Evolutionary conservation across 495 filamentous ascomycete genomes (phyloP), one percentile per base, ranked within the genome.

Genomic region (Lasiosphaeria ovina): DNA sequence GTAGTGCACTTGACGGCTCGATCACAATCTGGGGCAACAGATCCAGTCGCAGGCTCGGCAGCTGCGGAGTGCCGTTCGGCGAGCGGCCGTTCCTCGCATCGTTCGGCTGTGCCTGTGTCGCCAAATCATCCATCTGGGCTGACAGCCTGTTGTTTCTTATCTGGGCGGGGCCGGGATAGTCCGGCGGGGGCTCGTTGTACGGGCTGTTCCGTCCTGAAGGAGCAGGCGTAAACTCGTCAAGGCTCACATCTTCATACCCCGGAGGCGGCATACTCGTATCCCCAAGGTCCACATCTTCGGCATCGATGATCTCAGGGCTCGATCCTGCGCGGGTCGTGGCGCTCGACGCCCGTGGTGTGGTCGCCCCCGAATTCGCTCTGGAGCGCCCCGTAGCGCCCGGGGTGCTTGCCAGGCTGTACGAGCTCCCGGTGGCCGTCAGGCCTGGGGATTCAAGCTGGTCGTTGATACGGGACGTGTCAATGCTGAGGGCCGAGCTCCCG

Each of bases 161-260:
- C 49, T 64, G 58, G 4, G 68, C 51, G 0, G 73, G 76, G 12
- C 76, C 76, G 1, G 75, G 71, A 62, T 84, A 84, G 34, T 74
- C 72, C 16, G 81, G 81, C 32, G 81, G 81, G 14, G 81, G 77
- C 31, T 78, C 81, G 34, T 59, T 53, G 56, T 73, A 72, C 11
- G 71, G 68, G 53, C 66, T 72, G 50, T 71, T 72, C 34, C 64
- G 61, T 1, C 69, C 65, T 10, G 75, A 77, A 48, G 71, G 66
- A 51, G 49, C 56, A 36, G 66, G 59, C 54, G 71, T 68, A 33
- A 64, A 33, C 54, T 79, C 77, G 45, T 77, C 76, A 33, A 84
- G 60, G 58, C 77, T 79, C 4, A 84, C 79, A 49, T 83, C 79
- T 58, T 84, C 82, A 62, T 84, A 84, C 14, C 74, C 81, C 1